A percentile compares a stretch with the other conserved stretches of the same genome.
Evolutionary conservation across 257 asterid genomes (phyloP).

Genomic region (Phtheirospermum japonicum): DNA sequence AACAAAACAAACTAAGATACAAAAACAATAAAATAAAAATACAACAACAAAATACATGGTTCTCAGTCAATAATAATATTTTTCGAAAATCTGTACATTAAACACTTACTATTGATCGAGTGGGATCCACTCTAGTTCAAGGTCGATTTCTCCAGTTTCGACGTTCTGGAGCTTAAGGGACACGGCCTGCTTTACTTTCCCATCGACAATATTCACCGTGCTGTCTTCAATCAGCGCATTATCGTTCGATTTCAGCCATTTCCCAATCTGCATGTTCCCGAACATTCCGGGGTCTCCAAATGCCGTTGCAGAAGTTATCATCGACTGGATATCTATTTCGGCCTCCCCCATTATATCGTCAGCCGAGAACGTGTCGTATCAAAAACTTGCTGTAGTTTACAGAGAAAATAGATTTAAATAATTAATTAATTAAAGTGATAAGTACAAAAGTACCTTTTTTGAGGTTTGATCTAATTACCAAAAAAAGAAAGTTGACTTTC

Average conservation of each 20-base stretch:
- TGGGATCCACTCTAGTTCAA: conserved; percentile 95
- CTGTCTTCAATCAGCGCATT: conserved; percentile 82
- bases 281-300: conserved; percentile 80
- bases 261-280: conserved; percentile 91
- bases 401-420: neutral
- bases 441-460: neutral
- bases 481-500: neutral
- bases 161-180: conserved; percentile 84
- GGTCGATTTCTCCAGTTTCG: conserved; percentile 82
- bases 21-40: neutral
- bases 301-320: conserved; percentile 91
- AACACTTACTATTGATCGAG: conserved; percentile 53
- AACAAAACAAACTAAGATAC: neutral
- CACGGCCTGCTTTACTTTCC: conserved; percentile 75
- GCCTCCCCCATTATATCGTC: conserved; percentile 98
- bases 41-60: neutral
- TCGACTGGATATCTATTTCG: conserved; percentile 86
- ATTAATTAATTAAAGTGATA: neutral
- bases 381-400: conserved; percentile 61
- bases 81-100: neutral
- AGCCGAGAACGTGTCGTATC: conserved; percentile 92
- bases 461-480: neutral
- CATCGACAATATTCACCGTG: conserved; percentile 84
- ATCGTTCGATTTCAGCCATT: conserved; percentile 83
- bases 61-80: conserved; percentile 12